Evolutionary conservation across 257 asterid species (phyloP).

Genomic region (Mitragyna speciosa): DNA sequence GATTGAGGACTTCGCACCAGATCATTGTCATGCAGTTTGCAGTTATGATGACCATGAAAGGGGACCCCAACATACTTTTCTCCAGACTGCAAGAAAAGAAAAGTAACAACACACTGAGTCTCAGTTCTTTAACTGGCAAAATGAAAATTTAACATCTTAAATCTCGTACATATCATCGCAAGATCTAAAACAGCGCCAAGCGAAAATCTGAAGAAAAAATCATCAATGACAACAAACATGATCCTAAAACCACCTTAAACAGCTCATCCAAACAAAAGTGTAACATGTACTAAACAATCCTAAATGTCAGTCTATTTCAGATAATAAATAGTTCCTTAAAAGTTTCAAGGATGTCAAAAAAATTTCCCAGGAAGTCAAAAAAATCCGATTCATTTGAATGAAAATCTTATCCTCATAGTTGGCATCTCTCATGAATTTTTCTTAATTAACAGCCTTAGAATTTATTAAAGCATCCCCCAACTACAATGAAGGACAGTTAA

Average conservation of each 20-base stretch:
- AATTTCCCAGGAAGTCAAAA: conserved; percentile 1
- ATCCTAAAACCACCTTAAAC: not conserved
- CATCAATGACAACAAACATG: not conserved
- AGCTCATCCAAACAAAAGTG: not conserved
- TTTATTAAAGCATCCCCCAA: not conserved
- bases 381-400: too few relatives aligned
- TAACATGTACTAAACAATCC: not conserved
- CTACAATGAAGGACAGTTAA: not conserved
- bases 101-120: conserved; percentile 5
- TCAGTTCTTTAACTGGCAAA: not conserved
- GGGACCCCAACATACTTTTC: conserved; percentile 35
- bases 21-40: conserved; percentile 31
- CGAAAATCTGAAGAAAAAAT: not conserved
- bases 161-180: not conserved
- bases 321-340: conserved; percentile 5
- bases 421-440: too few relatives aligned
- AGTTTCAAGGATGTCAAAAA: not conserved
- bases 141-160: not conserved
- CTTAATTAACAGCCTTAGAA: not conserved
- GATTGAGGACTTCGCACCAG: conserved; percentile 42
- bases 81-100: conserved; percentile 35
- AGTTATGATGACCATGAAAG: conserved; percentile 36
- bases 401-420: too few relatives aligned
- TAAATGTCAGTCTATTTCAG: not conserved
- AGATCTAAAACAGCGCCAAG: not conserved